Evolutionary conservation across 2,329 filamentous ascomycete genomes (phyloP).

Genomic region (Lojkania enalia): DNA sequence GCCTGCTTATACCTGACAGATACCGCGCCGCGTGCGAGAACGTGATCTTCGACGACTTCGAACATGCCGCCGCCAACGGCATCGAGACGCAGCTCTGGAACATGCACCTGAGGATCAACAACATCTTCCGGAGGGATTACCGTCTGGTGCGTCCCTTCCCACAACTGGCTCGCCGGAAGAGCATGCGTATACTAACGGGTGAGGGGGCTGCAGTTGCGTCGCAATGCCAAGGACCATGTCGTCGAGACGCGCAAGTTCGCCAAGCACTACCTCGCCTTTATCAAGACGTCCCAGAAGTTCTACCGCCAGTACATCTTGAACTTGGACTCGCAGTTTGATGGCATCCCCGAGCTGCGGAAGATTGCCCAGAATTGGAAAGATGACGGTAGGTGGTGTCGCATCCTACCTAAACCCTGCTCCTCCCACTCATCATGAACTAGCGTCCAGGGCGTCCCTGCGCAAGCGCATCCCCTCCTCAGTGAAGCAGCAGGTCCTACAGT

Average conservation of each 20-base stretch:
- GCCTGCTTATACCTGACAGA: constrained; percentile 47
- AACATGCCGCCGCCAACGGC: constrained; percentile 63
- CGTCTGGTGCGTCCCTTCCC: constrained; percentile 24
- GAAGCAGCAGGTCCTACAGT: constrained; percentile 65
- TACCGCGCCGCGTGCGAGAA: constrained; percentile 73
- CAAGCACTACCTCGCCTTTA: constrained; percentile 79
- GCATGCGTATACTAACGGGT: background rate
- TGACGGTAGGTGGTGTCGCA: constrained; percentile 27
- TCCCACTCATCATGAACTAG: constrained; percentile 46
- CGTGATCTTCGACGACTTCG: constrained; percentile 72
- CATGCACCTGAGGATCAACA: constrained; percentile 75
- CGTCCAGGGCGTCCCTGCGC: constrained; percentile 31
- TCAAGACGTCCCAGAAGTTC: constrained; percentile 85
- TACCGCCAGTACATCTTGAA: constrained; percentile 85
- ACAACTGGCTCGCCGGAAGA: constrained; percentile 4
- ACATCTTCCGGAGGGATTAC: constrained; percentile 69
- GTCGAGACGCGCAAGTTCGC: constrained; percentile 75
- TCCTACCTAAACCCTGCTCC: constrained; percentile 2
- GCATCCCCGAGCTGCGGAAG: constrained; percentile 61
- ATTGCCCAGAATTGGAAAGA: constrained; percentile 54
- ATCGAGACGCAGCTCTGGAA: constrained; percentile 78
- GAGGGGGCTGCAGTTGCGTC: constrained; percentile 50
- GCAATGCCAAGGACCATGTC: constrained; percentile 57
- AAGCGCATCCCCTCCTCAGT: constrained; percentile 53
- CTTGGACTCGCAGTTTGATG: constrained; percentile 64